Base-by-base conservation (phyloP, 768 basidiomycete genomes). In the Trametes coccinea region DNA sequence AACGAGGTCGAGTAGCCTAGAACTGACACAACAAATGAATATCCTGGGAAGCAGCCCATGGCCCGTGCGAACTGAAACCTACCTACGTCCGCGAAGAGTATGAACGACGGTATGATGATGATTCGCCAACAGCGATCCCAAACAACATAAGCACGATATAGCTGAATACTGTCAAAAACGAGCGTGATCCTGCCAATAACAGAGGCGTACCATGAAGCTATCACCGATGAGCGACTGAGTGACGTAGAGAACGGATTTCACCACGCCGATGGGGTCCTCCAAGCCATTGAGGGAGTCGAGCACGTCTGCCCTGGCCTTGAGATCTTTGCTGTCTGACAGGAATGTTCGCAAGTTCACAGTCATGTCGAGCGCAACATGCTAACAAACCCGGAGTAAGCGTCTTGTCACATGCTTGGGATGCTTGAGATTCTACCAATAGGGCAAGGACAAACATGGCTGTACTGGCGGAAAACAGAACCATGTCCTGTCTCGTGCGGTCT, bases 191-290 rank as follows among this genome's bases (percentile, higher is more conserved):
- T 37, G 11, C 11, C 34, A 37, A 11, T 41, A 33, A 7, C 10
- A 39, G 1, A 31, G 37, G 16, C 54, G 16, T 30, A 62, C 61
- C 61, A 62, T 58, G 56, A 62, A 62, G 3, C 56, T 51, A 16
- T 62, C 61, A 5, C 56, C 56, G 30, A 62, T 57, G 16, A 62
- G 51, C 11, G 61, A 57, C 16, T 58, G 56, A 3, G 61, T 58
- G 8, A 58, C 61, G 27, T 62, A 62, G 4, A 62, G 45, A 17
- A 52, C 30, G 40, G 52, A 62, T 39, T 62, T 62, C 3, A 48
- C 56, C 5, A 43, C 51, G 4, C 56, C 61, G 14, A 58, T 62
- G 0, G 56, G 41, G 22, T 58, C 52, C 5, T 13, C 27, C 11
- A 53, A 45, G 7, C 56, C 56, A 13, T 52, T 52, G 17, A 22